Evolutionary conservation across 2,329 filamentous ascomycete species (phyloP).

Genomic region (Ascochyta lentis): DNA sequence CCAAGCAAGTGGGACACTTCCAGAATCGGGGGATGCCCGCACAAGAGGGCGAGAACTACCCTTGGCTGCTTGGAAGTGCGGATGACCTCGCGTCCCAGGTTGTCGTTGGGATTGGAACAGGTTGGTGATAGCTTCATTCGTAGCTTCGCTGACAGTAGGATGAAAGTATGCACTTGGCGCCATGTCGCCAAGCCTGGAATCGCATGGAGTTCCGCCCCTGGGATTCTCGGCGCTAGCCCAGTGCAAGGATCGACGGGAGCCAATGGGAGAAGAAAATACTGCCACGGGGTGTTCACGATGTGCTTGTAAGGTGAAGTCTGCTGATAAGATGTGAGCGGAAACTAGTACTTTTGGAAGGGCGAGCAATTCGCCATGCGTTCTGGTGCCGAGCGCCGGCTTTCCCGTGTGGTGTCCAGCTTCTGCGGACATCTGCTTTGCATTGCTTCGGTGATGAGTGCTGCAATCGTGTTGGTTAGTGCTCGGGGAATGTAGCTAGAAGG

Average conservation of each 20-base stretch:
- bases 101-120: conserved; percentile 5
- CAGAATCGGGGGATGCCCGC: conserved; percentile 2
- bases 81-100: conserved; percentile 2
- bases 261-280: conserved; percentile 16
- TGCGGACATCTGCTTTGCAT: background rate
- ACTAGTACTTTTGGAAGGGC: conserved; percentile 7
- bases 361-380: conserved; percentile 7
- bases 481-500: background rate
- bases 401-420: conserved; percentile 2
- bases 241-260: conserved; percentile 9
- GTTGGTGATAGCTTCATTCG: conserved; percentile 11
- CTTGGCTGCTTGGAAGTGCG: conserved; percentile 25
- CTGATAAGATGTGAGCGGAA: conserved; percentile 7
- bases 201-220: conserved; percentile 25
- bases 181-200: conserved; percentile 20
- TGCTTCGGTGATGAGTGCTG: background rate
- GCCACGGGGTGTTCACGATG: conserved; percentile 21
- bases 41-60: background rate
- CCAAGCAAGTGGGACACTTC: conserved; percentile 11
- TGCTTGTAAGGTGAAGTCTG: conserved; percentile 13
- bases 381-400: conserved; percentile 28
- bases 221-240: conserved; percentile 12
- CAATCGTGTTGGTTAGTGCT: background rate
- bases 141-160: conserved; percentile 21
- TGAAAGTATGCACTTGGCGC: conserved; percentile 26